Conservation (phyloP, 768 basidiomycete genomes). For the Pulveroboletus sp. region DNA sequence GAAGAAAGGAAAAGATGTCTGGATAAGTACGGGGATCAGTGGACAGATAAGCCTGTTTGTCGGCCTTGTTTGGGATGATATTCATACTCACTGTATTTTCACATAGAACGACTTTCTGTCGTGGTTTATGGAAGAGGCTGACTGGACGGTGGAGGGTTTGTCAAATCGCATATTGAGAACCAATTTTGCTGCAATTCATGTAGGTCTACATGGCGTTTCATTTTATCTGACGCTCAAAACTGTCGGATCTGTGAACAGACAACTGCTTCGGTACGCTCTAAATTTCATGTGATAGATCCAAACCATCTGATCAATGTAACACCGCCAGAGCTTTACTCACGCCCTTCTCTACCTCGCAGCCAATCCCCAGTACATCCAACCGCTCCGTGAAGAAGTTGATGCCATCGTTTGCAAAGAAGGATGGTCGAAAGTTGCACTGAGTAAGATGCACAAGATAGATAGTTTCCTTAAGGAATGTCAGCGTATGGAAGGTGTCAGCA, state of each 20-base stretch:
- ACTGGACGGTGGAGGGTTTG: conserved; percentile 21
- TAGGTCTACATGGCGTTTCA: not conserved
- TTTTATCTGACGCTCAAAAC: not conserved
- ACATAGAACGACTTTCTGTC: conserved; percentile 30
- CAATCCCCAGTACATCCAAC: conserved; percentile 30
- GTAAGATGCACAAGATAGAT: conserved; percentile 34
- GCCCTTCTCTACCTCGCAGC: conserved; percentile 36
- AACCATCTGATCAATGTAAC: not conserved
- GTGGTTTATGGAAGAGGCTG: conserved; percentile 30
- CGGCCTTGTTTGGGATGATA: not conserved
- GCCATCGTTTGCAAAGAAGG: conserved; percentile 22
- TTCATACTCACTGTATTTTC: not conserved
- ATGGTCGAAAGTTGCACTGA: conserved; percentile 26
- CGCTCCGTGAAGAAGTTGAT: conserved; percentile 39
- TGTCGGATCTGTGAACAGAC: conserved; percentile 10
- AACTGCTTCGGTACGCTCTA: conserved; percentile 12
- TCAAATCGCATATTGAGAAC: conserved; percentile 5
- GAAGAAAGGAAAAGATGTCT: conserved; percentile 23
- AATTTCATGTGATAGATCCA: not conserved
- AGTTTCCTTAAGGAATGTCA: conserved; percentile 40
- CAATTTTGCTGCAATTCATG: conserved; percentile 8
- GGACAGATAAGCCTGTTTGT: conserved; percentile 32
- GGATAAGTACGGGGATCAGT: conserved; percentile 22
- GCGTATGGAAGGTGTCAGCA: conserved; percentile 28
- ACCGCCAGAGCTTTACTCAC: conserved; percentile 29